Conservation (phyloP, 768 basidiomycete genomes). For the Suillus bovinus region DNA sequence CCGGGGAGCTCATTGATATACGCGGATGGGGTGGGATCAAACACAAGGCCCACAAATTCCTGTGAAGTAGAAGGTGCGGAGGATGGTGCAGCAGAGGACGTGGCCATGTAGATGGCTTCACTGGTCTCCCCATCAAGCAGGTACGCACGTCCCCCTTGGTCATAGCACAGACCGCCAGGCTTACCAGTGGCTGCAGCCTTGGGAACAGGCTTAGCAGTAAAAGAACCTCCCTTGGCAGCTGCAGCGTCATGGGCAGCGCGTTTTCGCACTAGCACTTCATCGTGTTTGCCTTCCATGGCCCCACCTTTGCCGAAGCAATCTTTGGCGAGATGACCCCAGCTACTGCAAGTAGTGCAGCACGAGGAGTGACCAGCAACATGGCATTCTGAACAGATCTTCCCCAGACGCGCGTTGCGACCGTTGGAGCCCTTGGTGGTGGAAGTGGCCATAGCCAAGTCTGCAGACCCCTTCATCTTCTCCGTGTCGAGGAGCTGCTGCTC, state of each 20-base stretch:
- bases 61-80: too few relatives aligned
- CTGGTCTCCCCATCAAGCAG: neutral
- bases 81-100: too few relatives aligned
- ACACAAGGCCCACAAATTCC: neutral
- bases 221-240: too few relatives aligned
- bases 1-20: neutral
- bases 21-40: neutral
- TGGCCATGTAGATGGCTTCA: neutral
- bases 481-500: too few relatives aligned
- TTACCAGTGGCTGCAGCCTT: neutral
- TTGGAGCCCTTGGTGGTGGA: too few relatives aligned
- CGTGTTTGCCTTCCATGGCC: neutral
- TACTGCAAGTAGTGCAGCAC: neutral
- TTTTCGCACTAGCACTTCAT: neutral
- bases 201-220: too few relatives aligned
- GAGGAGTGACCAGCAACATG: too few relatives aligned
- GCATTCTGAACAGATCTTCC: too few relatives aligned
- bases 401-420: too few relatives aligned
- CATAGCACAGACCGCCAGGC: neutral
- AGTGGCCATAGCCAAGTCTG: too few relatives aligned
- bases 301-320: neutral
- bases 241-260: too few relatives aligned
- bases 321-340: neutral
- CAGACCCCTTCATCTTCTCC: too few relatives aligned
- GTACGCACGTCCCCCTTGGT: neutral